These are phyloP conservation scores for Lactarius vividus DNA, from an alignment of 768 basidiomycete genomes.

Conservation along the genomic window DNA sequence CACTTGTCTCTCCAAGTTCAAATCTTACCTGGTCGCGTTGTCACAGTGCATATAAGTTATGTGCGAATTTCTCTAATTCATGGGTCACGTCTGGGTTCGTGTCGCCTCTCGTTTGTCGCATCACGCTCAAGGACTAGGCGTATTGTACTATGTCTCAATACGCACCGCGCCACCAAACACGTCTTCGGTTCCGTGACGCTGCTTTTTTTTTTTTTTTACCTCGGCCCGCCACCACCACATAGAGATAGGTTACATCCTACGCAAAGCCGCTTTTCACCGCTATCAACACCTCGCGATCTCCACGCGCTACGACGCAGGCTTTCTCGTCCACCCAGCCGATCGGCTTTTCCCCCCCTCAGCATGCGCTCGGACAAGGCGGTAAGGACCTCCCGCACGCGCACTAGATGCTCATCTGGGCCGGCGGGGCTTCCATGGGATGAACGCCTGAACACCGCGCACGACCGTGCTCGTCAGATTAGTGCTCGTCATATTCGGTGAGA, in stretches of 20 bases:
- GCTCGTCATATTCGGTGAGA: constrained; percentile 92
- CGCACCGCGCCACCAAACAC: constrained; percentile 92
- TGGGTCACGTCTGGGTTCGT: constrained; percentile 95
- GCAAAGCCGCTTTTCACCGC: constrained; percentile 87
- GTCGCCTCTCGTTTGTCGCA: constrained; percentile 96
- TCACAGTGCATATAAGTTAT: constrained; percentile 63
- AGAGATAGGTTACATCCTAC: constrained; percentile 73
- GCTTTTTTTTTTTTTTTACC: constrained; percentile 91
- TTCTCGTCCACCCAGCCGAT: constrained; percentile 94
- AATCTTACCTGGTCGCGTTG: constrained; percentile 93
- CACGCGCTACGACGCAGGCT: constrained; percentile 93
- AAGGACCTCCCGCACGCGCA: too few species aligned
- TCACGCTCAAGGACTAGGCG: constrained; percentile 99
- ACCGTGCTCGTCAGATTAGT: constrained; percentile 94
- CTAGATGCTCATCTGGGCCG: constrained; percentile 99
- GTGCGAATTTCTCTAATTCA: constrained; percentile 96
- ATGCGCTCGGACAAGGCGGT: constrained; percentile 63
- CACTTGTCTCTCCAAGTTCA: constrained; percentile 84
- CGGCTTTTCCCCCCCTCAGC: constrained; percentile 87
- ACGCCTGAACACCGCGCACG: constrained; percentile 84
- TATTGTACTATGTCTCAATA: constrained; percentile 99
- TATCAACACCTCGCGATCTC: constrained; percentile 88
- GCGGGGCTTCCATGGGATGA: constrained; percentile 92
- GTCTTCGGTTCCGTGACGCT: constrained; percentile 93
- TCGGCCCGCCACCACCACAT: constrained; percentile 84